Evolutionary conservation across 1,284 basidiomycete species (phyloP).

Genomic region (Mycosarcoma maydis): DNA sequence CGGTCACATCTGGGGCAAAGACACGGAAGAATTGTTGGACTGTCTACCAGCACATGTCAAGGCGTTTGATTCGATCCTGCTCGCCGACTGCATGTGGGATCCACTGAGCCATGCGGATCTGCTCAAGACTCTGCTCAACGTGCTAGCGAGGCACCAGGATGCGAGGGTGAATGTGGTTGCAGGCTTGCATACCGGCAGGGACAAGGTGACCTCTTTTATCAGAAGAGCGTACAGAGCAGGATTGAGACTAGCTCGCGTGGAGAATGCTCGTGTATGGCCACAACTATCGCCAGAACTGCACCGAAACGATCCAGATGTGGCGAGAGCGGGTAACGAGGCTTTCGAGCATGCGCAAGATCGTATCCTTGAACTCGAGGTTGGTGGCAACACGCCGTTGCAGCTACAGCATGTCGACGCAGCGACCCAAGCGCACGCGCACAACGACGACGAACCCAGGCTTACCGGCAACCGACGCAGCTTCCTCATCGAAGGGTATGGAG

Average conservation of each 20-base stretch:
- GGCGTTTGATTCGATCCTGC: slow-evolving; percentile 51
- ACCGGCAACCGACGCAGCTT: slow-evolving; percentile 32
- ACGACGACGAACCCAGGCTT: slow-evolving; percentile 31
- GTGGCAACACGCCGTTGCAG: slow-evolving; percentile 43
- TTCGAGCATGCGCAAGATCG: slow-evolving; percentile 20
- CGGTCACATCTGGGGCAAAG: slow-evolving; percentile 62
- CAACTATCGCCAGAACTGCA: background rate
- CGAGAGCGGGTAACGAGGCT: slow-evolving; percentile 22
- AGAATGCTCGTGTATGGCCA: slow-evolving; percentile 24
- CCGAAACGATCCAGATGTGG: slow-evolving; percentile 11
- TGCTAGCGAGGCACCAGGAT: slow-evolving; percentile 17
- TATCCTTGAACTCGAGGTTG: slow-evolving; percentile 54
- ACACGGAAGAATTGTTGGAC: slow-evolving; percentile 57
- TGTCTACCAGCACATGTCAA: slow-evolving; percentile 27
- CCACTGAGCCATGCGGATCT: slow-evolving; percentile 59
- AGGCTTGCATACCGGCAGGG: slow-evolving; percentile 62
- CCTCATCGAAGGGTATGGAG: slow-evolving; percentile 37
- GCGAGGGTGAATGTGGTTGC: slow-evolving; percentile 61
- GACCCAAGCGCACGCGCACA: background rate
- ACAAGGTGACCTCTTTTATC: slow-evolving; percentile 57
- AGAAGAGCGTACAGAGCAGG: slow-evolving; percentile 45
- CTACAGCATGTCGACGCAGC: background rate
- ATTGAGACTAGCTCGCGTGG: slow-evolving; percentile 37
- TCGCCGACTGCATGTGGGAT: slow-evolving; percentile 66
- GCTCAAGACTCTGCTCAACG: slow-evolving; percentile 46